phyloP scores from a whole-genome alignment of 2,329 filamentous ascomycete species.

The Trichoderma aggressivum region DNA sequence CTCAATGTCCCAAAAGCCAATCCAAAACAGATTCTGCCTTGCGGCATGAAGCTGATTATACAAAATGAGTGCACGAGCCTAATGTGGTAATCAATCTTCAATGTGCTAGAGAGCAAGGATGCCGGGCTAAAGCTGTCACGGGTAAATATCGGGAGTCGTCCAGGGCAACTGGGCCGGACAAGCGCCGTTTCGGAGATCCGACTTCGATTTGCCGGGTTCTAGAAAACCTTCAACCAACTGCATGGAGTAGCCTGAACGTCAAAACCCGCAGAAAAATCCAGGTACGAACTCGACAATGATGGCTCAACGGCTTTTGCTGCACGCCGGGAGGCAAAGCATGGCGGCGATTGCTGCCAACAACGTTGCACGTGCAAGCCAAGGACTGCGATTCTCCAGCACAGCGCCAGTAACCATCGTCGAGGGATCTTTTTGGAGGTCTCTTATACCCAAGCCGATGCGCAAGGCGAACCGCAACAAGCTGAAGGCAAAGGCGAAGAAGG shows the following conservation, averaged over 20 bases:
- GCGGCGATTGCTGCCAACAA: background rate
- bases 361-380: background rate
- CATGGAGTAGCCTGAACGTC: background rate
- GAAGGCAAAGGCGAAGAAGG: slow-evolving; percentile 46
- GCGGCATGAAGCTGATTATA: slow-evolving; percentile 23
- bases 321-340: background rate
- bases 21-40: slow-evolving; percentile 27
- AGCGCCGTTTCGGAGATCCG: slow-evolving; percentile 5
- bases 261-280: background rate
- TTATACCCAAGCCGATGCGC: slow-evolving; percentile 66
- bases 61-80: slow-evolving; percentile 20
- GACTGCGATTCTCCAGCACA: slow-evolving; percentile 35
- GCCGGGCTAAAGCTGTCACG: slow-evolving; percentile 18
- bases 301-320: slow-evolving; percentile 4
- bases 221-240: background rate
- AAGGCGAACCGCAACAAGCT: slow-evolving; percentile 36
- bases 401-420: slow-evolving; percentile 51
- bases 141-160: slow-evolving; percentile 37
- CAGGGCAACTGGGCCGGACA: slow-evolving; percentile 32
- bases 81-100: slow-evolving; percentile 3
- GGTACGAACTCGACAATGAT: slow-evolving; percentile 16
- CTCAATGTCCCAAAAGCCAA: slow-evolving; percentile 23
- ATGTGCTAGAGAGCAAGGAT: slow-evolving; percentile 1
- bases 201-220: slow-evolving; percentile 5
- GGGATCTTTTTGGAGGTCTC: slow-evolving; percentile 63